phyloP scores from a whole-genome alignment of 768 basidiomycete species.

The Russula lepida region DNA sequence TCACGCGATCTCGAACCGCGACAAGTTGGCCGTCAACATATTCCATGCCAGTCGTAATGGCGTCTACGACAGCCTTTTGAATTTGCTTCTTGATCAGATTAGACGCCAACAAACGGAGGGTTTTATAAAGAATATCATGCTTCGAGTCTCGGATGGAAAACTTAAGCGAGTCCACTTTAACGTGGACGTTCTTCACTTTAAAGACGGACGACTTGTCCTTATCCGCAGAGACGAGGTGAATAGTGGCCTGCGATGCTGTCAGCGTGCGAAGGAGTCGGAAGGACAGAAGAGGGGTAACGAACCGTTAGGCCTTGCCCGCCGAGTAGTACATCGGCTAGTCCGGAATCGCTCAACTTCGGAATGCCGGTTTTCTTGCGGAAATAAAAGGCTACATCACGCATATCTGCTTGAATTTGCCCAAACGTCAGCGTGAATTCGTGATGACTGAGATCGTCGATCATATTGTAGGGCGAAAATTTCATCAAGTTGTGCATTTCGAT shows the following conservation, averaged over 20 bases:
- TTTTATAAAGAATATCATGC: conserved; percentile 85
- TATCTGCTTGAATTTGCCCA: conserved; percentile 84
- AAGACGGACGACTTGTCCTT: conserved; percentile 64
- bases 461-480: conserved; percentile 75
- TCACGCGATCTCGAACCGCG: conserved; percentile 71
- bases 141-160: conserved; percentile 88
- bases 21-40: conserved; percentile 87
- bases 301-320: conserved; percentile 76
- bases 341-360: conserved; percentile 72
- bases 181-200: conserved; percentile 59
- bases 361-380: conserved; percentile 81
- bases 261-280: background rate
- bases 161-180: conserved; percentile 81
- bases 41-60: conserved; percentile 73
- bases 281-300: conserved; percentile 21
- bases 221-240: conserved; percentile 52
- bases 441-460: conserved; percentile 44
- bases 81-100: conserved; percentile 75
- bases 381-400: conserved; percentile 90
- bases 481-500: conserved; percentile 75
- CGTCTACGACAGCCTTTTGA: conserved; percentile 51
- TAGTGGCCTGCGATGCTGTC: conserved; percentile 35
- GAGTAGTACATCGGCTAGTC: conserved; percentile 77
- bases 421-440: conserved; percentile 73
- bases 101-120: conserved; percentile 69